Conservation (phyloP, 352 stramenopile genomes). For the Globisporangium iwayamae region DNA sequence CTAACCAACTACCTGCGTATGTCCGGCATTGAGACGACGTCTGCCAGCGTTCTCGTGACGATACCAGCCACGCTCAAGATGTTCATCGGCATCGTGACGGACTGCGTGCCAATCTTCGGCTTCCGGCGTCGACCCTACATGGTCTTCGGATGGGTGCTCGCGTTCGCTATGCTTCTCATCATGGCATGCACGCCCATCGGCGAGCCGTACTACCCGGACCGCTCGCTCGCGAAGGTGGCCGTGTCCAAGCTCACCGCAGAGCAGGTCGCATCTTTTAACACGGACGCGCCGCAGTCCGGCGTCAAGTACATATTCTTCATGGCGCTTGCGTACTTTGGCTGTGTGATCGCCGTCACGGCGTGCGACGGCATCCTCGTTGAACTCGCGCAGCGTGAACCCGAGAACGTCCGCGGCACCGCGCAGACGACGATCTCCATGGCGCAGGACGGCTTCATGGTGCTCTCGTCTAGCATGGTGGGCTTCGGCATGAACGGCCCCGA, state of each 20-base stretch:
- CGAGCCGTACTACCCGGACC: slow-evolving; percentile 19
- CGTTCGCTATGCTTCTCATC: slow-evolving; percentile 14
- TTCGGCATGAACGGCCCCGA: slow-evolving; percentile 23
- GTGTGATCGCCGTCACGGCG: slow-evolving; percentile 48
- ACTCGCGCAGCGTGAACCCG: slow-evolving; percentile 24
- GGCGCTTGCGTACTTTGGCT: slow-evolving; percentile 45
- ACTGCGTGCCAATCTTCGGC: slow-evolving; percentile 27
- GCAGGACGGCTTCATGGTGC: slow-evolving; percentile 17
- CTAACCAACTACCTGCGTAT: slow-evolving; percentile 20
- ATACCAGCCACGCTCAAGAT: slow-evolving; percentile 29
- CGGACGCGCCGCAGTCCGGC: slow-evolving; percentile 18
- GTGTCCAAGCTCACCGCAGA: slow-evolving; percentile 10
- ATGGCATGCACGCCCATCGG: slow-evolving; percentile 19
- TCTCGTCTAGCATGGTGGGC: slow-evolving; percentile 16
- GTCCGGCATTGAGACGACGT: slow-evolving; percentile 16
- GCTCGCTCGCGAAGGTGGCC: slow-evolving; percentile 4
- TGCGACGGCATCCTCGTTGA: slow-evolving; percentile 40
- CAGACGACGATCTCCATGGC: slow-evolving; percentile 35
- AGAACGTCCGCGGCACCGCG: slow-evolving; percentile 19
- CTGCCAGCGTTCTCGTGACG: slow-evolving; percentile 25
- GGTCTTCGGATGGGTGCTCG: slow-evolving; percentile 33
- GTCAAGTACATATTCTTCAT: slow-evolving; percentile 35
- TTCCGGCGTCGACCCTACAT: slow-evolving; percentile 35
- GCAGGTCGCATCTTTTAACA: slow-evolving; percentile 19
- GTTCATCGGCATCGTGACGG: slow-evolving; percentile 31